Conservation (phyloP, 1,284 basidiomycete genomes). For the Dichomitus squalens region DNA sequence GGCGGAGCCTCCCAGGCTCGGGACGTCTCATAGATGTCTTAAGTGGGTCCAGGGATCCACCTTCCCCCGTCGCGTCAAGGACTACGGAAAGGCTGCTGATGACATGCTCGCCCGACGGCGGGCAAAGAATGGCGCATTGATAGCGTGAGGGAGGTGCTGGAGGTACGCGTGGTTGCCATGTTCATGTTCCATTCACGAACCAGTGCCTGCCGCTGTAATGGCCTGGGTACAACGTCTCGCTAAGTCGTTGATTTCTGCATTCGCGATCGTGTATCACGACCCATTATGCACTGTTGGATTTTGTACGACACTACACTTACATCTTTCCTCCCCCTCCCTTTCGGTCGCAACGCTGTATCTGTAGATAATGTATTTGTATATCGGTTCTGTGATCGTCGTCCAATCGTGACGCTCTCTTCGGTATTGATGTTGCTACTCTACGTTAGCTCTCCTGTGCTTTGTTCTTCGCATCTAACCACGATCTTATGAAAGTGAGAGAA, state of each 20-base stretch:
- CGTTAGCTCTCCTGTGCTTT: too few relatives aligned
- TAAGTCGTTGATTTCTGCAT: not conserved
- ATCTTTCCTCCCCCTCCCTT: not conserved
- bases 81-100: conserved; percentile 4
- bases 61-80: conserved; percentile 8
- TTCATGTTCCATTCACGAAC: not conserved
- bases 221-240: not conserved
- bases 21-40: not conserved
- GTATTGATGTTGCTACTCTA: too few relatives aligned
- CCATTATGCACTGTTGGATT: not conserved
- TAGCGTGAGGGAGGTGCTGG: not conserved
- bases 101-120: conserved; percentile 6
- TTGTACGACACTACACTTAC: not conserved
- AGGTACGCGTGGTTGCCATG: not conserved
- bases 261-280: not conserved
- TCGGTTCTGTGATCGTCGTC: too few relatives aligned
- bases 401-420: too few relatives aligned
- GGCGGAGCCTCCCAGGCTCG: not conserved
- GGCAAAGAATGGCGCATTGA: not conserved
- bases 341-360: conserved; percentile 5
- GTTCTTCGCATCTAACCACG: too few relatives aligned
- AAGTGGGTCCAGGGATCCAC: conserved; percentile 4
- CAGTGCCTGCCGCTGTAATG: not conserved
- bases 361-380: conserved; percentile 10
- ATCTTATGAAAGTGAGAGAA: too few relatives aligned